Percentiles rank a stretch among this genome's conserved stretches.
phyloP scores from a whole-genome alignment of 805 yeast genomes.

The Yarrowia keelungensis region DNA sequence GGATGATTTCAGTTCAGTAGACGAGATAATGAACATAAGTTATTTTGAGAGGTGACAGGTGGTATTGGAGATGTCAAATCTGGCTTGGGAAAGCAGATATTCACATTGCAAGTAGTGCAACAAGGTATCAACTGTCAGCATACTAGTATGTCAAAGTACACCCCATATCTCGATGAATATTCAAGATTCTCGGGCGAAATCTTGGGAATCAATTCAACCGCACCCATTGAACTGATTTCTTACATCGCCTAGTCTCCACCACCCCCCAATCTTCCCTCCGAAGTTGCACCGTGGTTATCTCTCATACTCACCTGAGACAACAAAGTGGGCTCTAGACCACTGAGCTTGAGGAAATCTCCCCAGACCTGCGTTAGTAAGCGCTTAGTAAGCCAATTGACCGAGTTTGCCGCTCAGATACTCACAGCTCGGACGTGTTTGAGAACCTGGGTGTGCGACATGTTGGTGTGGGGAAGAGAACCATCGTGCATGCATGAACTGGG shows the following conservation, averaged over 20 bases:
- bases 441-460: constrained; percentile 34
- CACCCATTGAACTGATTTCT: neutral
- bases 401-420: neutral
- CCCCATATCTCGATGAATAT: too few species aligned
- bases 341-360: constrained; percentile 45
- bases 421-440: constrained; percentile 34
- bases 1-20: too few species aligned
- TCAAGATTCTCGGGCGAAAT: too few species aligned
- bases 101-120: too few species aligned
- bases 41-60: too few species aligned
- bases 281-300: neutral
- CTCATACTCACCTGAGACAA: constrained; percentile 44
- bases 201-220: too few species aligned
- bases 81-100: too few species aligned
- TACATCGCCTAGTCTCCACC: neutral
- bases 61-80: too few species aligned
- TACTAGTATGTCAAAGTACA: too few species aligned
- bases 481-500: neutral
- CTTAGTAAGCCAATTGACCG: neutral
- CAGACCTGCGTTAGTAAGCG: constrained; percentile 44
- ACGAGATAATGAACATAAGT: too few species aligned
- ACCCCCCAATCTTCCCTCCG: neutral
- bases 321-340: constrained; percentile 49
- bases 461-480: constrained; percentile 29
- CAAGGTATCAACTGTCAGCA: too few species aligned